These are phyloP conservation scores for Punica granatum DNA, from an alignment of 345 rosid species.

Conservation along the genomic window DNA sequence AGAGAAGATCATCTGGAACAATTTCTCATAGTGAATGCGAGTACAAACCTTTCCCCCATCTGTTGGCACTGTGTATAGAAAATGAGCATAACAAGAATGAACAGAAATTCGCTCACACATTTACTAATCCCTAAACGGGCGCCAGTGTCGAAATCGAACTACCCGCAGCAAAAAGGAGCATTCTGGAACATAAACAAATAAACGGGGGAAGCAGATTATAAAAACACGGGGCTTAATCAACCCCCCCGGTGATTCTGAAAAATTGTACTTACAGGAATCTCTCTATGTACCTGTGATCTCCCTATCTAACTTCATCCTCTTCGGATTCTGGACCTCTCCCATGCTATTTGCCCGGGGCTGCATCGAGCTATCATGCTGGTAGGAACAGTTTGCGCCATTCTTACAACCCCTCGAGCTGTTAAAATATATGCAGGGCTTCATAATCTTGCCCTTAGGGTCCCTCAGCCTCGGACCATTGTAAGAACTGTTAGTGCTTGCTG, in stretches of 20 bases:
- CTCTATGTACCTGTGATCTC: conserved; percentile 57
- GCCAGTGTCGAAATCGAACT: background rate
- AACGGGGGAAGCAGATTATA: too few relatives aligned
- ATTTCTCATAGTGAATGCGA: too few relatives aligned
- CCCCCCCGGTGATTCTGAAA: background rate
- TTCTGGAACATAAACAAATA: background rate
- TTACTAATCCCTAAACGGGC: background rate
- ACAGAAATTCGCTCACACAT: background rate
- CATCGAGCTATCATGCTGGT: conserved; percentile 63
- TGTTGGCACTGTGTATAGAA: background rate
- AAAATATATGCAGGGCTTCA: conserved; percentile 89
- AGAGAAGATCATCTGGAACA: background rate
- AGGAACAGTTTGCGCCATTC: conserved; percentile 74
- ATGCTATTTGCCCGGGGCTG: conserved; percentile 46
- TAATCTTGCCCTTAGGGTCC: conserved; percentile 59
- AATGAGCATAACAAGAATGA: background rate
- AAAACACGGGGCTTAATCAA: background rate
- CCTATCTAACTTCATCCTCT: conserved; percentile 91
- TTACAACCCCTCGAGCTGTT: conserved; percentile 90
- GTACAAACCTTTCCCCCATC: too few relatives aligned
- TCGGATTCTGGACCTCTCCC: conserved; percentile 46
- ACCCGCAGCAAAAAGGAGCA: background rate
- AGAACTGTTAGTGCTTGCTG: conserved; percentile 35
- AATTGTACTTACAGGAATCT: conserved; percentile 13
- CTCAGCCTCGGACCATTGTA: conserved; percentile 46